phyloP scores from a whole-genome alignment of 768 basidiomycete genomes.

The Mycena venus region DNA sequence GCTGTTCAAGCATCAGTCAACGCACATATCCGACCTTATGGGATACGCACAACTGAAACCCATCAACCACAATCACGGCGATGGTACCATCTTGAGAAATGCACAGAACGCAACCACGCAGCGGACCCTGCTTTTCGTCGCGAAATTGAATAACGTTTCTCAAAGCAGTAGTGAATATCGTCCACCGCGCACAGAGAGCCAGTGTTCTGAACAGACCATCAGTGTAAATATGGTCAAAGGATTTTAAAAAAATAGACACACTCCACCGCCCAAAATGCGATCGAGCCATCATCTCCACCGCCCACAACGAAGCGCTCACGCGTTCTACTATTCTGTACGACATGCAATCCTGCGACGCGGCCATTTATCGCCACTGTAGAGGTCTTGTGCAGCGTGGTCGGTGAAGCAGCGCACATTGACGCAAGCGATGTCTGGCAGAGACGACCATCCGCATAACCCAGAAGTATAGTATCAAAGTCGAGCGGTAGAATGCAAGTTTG shows the following conservation, averaged over 20 bases:
- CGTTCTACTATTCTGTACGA: constrained; percentile 69
- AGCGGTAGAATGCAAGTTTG: constrained; percentile 64
- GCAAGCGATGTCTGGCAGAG: constrained; percentile 62
- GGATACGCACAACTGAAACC: constrained; percentile 79
- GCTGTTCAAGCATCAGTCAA: constrained; percentile 53
- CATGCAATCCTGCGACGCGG: constrained; percentile 62
- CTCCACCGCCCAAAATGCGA: constrained; percentile 81
- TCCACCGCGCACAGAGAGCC: constrained; percentile 78
- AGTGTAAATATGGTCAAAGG: background rate
- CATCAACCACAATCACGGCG: constrained; percentile 81
- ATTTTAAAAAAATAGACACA: constrained; percentile 48
- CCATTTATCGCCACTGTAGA: constrained; percentile 66
- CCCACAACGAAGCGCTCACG: constrained; percentile 77
- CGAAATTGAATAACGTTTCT: constrained; percentile 68
- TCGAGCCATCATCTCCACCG: constrained; percentile 83
- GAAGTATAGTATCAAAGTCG: constrained; percentile 67
- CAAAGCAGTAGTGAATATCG: constrained; percentile 78
- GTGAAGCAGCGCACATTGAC: constrained; percentile 48
- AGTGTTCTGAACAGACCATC: constrained; percentile 61
- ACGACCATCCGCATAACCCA: constrained; percentile 74
- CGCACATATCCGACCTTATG: background rate
- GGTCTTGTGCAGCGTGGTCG: constrained; percentile 45
- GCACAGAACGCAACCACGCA: constrained; percentile 80
- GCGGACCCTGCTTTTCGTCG: constrained; percentile 63
- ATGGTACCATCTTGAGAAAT: constrained; percentile 85